Conservation (phyloP, 164 flowering plant genomes). For the Hamamelis virginiana region DNA sequence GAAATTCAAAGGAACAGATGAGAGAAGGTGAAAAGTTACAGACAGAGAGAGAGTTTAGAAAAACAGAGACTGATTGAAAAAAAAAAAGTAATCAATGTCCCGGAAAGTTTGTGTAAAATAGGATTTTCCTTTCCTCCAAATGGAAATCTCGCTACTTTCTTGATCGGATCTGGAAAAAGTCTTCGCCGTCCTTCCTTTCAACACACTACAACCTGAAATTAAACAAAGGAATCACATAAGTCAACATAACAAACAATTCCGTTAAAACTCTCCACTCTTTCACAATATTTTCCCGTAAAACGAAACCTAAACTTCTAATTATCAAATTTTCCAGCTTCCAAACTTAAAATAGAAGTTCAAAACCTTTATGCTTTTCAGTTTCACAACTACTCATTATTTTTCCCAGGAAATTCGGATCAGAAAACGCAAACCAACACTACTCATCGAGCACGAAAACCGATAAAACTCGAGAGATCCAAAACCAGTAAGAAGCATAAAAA, state of each 20-base stretch:
- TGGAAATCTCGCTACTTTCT: conserved; percentile 12
- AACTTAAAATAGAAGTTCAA: not conserved
- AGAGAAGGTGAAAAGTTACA: not conserved
- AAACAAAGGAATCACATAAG: not conserved
- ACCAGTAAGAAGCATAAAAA: not conserved
- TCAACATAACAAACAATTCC: not conserved
- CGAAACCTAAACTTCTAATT: not conserved
- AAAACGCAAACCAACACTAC: conserved; percentile 1
- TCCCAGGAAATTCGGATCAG: conserved; percentile 23
- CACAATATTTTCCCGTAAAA: not conserved
- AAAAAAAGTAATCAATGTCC: conserved; percentile 3
- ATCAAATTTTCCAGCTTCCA: not conserved
- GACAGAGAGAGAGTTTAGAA: not conserved
- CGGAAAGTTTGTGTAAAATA: conserved; percentile 4
- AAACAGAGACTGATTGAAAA: conserved; percentile 1
- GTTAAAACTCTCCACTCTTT: not conserved
- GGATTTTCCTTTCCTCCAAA: conserved; percentile 10
- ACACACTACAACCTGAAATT: conserved; percentile 23
- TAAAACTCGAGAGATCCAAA: not conserved
- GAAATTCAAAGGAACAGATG: not conserved
- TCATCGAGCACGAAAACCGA: conserved; percentile 2
- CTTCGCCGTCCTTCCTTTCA: conserved; percentile 5
- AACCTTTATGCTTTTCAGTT: not conserved
- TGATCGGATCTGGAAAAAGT: conserved; percentile 11
- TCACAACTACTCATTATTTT: not conserved